Conservation (phyloP, 257 asterid genomes). For the Osmanthus fragrans region DNA sequence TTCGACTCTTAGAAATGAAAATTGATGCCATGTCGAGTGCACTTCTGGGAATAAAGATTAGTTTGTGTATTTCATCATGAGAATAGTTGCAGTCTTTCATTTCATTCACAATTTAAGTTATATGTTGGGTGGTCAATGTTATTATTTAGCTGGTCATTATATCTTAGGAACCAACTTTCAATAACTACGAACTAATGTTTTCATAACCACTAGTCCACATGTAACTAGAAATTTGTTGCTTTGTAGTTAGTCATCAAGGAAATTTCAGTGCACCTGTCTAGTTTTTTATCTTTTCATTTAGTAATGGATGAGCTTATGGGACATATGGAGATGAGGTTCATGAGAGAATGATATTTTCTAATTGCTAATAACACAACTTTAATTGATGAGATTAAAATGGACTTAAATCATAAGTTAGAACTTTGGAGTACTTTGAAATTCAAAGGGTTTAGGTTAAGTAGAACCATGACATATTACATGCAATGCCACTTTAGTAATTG, state of each 20-base stretch:
- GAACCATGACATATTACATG: neutral
- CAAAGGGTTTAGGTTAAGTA: neutral
- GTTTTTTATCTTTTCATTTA: neutral
- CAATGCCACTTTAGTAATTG: neutral
- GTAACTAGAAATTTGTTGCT: neutral
- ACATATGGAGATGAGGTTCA: neutral
- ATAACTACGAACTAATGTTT: neutral
- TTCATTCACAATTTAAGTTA: neutral
- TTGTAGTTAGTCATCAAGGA: neutral
- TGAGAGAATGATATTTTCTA: neutral
- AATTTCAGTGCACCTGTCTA: neutral
- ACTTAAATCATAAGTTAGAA: neutral
- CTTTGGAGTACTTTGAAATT: neutral
- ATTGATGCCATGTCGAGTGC: neutral
- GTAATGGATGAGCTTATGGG: neutral
- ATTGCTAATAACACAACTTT: neutral
- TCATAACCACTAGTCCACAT: neutral
- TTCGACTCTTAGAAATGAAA: slow-evolving; percentile 1
- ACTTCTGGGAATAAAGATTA: neutral
- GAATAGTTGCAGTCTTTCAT: slow-evolving; percentile 7
- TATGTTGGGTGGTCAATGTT: neutral
- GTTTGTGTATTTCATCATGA: slow-evolving; percentile 3
- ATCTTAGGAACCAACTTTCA: neutral
- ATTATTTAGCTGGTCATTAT: neutral
- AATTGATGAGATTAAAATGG: neutral